A percentile compares a stretch with the other conserved stretches of the same genome.
These are phyloP conservation scores for Scedosporium dehoogii DNA, from an alignment of 2,329 filamentous ascomycete genomes.

Conservation along the genomic window DNA sequence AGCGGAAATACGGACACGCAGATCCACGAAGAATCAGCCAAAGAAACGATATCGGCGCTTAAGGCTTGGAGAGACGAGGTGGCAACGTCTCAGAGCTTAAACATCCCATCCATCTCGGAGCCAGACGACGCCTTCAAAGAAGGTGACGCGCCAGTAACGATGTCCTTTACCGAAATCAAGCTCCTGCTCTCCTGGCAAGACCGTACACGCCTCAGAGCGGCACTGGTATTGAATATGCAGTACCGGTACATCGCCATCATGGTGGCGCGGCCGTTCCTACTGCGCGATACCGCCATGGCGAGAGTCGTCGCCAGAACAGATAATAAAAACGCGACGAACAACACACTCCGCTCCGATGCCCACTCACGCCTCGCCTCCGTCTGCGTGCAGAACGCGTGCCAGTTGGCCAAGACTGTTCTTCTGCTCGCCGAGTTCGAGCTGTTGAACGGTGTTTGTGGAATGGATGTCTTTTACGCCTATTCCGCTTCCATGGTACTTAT, in stretches of 20 bases:
- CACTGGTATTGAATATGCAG: constrained; percentile 20
- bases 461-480: constrained; percentile 26
- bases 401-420: constrained; percentile 20
- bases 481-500: constrained; percentile 22
- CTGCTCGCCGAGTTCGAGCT: constrained; percentile 21
- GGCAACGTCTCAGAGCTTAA: constrained; percentile 11
- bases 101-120: constrained; percentile 14
- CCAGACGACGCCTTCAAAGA: constrained; percentile 9
- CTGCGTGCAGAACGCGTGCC: constrained; percentile 21
- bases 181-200: constrained; percentile 18
- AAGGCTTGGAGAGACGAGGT: constrained; percentile 16
- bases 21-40: constrained; percentile 5
- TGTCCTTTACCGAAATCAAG: constrained; percentile 19
- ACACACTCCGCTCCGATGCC: neutral
- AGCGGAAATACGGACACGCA: constrained; percentile 2
- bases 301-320: neutral
- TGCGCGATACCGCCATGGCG: constrained; percentile 14
- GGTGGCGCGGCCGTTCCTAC: constrained; percentile 19
- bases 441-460: constrained; percentile 22
- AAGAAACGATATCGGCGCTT: constrained; percentile 14
- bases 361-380: constrained; percentile 11
- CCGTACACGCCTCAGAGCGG: constrained; percentile 17
- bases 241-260: constrained; percentile 23
- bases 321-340: no score
- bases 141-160: constrained; percentile 7